phyloP scores from a whole-genome alignment of 2,329 filamentous ascomycete species.

The Colletotrichum orchidophilum region DNA sequence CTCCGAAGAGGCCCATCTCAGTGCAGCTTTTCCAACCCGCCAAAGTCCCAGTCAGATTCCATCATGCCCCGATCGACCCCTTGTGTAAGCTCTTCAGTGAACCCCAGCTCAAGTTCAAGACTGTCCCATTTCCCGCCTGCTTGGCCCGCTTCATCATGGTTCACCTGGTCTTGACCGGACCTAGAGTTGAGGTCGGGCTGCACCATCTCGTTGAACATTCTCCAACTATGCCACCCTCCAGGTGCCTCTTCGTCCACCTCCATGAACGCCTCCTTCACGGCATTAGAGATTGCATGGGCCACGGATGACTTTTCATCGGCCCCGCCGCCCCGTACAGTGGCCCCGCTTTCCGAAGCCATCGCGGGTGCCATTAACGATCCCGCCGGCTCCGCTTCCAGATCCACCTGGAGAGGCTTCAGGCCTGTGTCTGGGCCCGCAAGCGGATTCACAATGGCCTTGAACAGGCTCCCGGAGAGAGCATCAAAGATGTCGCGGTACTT shows the following conservation, averaged over 20 bases:
- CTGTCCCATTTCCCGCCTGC: neutral
- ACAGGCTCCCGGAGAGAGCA: conserved; percentile 37
- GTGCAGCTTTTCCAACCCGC: neutral
- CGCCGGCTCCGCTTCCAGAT: neutral
- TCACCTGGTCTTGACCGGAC: neutral
- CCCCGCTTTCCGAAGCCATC: neutral
- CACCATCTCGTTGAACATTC: conserved; percentile 42
- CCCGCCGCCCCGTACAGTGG: neutral
- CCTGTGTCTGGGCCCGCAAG: neutral
- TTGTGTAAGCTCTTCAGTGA: neutral
- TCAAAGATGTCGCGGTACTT: conserved; percentile 43
- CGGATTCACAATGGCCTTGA: conserved; percentile 37
- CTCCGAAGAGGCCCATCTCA: neutral
- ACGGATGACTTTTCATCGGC: neutral
- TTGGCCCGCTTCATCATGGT: no score
- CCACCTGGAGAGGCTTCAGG: neutral
- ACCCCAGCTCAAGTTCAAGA: neutral
- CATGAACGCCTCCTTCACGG: conserved; percentile 41
- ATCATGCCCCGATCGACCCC: neutral
- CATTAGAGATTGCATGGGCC: conserved; percentile 34
- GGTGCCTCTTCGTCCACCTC: conserved; percentile 42
- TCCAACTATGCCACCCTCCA: conserved; percentile 40
- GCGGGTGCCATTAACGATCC: neutral
- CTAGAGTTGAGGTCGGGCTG: conserved; percentile 16
- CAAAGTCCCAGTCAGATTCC: conserved; percentile 30